A percentile compares a stretch with the other conserved stretches of the same genome.
Evolutionary conservation across 208 protist genomes (phyloP).

Genomic region (Trypanosoma vivax): DNA sequence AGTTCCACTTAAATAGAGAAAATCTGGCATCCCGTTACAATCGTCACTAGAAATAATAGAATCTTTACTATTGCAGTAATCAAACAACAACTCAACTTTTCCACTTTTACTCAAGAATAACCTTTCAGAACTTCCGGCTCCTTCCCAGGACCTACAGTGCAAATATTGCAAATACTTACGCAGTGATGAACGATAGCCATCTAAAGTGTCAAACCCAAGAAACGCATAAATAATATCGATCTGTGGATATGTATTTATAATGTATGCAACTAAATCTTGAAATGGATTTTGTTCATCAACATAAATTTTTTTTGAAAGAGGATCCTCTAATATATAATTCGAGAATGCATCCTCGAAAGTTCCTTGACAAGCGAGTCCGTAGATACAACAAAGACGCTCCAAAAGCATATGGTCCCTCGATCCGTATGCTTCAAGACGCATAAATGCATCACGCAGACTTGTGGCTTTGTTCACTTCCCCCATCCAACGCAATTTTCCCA

Average conservation of each 20-base stretch:
- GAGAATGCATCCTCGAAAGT: conserved; percentile 77
- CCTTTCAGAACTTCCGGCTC: conserved; percentile 14
- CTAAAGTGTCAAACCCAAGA: conserved; percentile 61
- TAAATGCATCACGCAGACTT: conserved; percentile 73
- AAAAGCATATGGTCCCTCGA: conserved; percentile 60
- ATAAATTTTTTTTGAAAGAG: conserved; percentile 28
- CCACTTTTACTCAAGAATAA: conserved; percentile 30
- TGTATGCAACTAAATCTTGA: conserved; percentile 39
- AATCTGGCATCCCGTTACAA: conserved; percentile 68
- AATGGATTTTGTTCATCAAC: conserved; percentile 62
- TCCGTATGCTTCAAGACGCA: conserved; percentile 68
- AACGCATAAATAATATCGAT: conserved; percentile 81
- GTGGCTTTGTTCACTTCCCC: conserved; percentile 80
- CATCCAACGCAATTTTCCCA: conserved; percentile 72
- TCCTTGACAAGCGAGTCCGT: conserved; percentile 61
- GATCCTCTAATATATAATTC: conserved; percentile 67
- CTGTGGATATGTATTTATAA: conserved; percentile 53
- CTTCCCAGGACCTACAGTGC: conserved; percentile 18
- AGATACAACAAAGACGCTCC: conserved; percentile 77
- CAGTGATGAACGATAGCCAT: conserved; percentile 62
- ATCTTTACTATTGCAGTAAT: conserved; percentile 58
- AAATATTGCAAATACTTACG: conserved; percentile 39
- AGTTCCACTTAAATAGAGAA: conserved; percentile 56
- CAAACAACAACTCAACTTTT: conserved; percentile 59
- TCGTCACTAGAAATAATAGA: conserved; percentile 52